Evolutionary conservation across 768 basidiomycete genomes (phyloP), one percentile per base, ranked within the genome.

Genomic region (Kockovaella imperatae): DNA sequence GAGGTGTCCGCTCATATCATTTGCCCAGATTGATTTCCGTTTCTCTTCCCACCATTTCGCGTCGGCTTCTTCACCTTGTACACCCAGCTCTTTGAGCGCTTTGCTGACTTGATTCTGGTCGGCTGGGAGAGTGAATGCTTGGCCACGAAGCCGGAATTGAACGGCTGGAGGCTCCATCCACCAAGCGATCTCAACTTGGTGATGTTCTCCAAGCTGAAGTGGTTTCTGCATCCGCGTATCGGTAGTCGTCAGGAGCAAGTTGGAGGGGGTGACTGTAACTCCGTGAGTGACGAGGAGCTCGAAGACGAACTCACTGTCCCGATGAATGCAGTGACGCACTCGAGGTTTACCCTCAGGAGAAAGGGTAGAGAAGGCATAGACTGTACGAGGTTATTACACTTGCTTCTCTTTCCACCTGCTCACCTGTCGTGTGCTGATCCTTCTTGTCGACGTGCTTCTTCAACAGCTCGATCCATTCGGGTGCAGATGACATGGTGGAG

Each of bases 141-240:
- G 34, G 14, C 69, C 69, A 5, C 51, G 51, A 32, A 68, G 54
- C 13, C 69, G 56, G 54, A 70, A 68, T 53, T 70, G 69, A 14
- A 64, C 55, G 35, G 52, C 60, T 13, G 61, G 49, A 8, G 49
- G 34, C 17, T 60, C 64, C 21, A 70, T 59, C 69, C 69, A 70
- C 64, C 67, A 70, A 20, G 64, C 63, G 14, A 60, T 35, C 44
- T 70, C 69, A 35, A 60, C 44, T 8, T 46, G 44, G n/a, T 57
- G 59, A 20, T 62, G 40, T 10, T 47, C 26, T 4, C 41, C 39
- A 18, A 70, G 56, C 39, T 70, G 64, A 17, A 36, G 29, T 21
- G 62, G 51, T 45, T 70, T 70, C n/a, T 45, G 45, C 69, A 67
- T 68, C 13, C 69, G 54, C 2, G 57, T 66, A 54, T 70, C 69